phyloP scores from a whole-genome alignment of 345 rosid genomes.

The Sonneratia caseolaris region DNA sequence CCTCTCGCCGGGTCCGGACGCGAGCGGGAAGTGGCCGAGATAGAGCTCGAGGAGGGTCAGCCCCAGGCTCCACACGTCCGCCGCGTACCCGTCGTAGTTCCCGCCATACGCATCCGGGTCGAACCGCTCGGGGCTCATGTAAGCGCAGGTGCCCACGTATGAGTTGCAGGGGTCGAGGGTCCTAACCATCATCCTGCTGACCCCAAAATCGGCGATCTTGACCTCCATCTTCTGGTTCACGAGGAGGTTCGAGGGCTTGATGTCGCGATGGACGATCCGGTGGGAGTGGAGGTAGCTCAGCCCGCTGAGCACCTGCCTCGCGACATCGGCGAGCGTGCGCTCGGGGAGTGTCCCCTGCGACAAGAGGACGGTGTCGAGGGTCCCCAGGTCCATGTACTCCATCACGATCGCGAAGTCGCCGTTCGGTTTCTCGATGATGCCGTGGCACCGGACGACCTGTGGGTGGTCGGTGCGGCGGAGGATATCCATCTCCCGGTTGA shows the following conservation, averaged over 20 bases:
- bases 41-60: constrained; percentile 68
- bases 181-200: constrained; percentile 60
- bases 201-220: constrained; percentile 84
- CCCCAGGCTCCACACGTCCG: constrained; percentile 85
- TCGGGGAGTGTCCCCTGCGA: constrained; percentile 44
- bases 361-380: constrained; percentile 42
- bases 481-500: constrained; percentile 66
- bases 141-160: constrained; percentile 86
- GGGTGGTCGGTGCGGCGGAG: constrained; percentile 76
- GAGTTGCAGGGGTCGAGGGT: constrained; percentile 70
- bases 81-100: constrained; percentile 58
- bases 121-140: constrained; percentile 89
- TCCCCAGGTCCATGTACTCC: constrained; percentile 82
- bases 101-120: constrained; percentile 60
- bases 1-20: constrained; percentile 49
- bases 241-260: constrained; percentile 72
- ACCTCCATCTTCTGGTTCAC: constrained; percentile 48
- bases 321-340: constrained; percentile 32
- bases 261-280: constrained; percentile 72
- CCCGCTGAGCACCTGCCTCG: constrained; percentile 56
- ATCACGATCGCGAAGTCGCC: constrained; percentile 61
- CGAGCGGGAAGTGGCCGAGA: constrained; percentile 63
- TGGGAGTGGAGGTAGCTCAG: constrained; percentile 51
- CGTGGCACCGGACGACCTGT: constrained; percentile 47
- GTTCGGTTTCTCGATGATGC: constrained; percentile 42